Percentiles rank a stretch among this genome's conserved stretches.
phyloP scores from a whole-genome alignment of 1,139 yeast genomes.

The Pneumocystis sp. region DNA sequence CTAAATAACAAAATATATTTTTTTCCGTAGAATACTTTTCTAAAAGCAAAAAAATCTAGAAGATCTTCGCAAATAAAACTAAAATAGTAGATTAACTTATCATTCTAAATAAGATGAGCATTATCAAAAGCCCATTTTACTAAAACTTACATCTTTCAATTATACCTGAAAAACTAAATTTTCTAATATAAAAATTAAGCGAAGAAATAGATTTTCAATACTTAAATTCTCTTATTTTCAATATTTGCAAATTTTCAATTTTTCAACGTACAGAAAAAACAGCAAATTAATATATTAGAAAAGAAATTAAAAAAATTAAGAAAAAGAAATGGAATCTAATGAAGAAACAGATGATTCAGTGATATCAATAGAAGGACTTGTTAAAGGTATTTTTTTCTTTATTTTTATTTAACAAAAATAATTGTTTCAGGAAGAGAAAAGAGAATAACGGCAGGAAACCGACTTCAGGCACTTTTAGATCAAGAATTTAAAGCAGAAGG shows the following conservation, averaged over 20 bases:
- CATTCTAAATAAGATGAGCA: too few relatives aligned
- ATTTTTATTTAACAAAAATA: background rate
- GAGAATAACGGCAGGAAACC: slow-evolving; percentile 82
- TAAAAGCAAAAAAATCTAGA: too few relatives aligned
- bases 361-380: slow-evolving; percentile 10
- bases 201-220: too few relatives aligned
- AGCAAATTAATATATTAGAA: background rate
- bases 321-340: background rate
- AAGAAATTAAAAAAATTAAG: background rate
- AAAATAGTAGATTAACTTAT: too few relatives aligned
- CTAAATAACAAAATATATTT: too few relatives aligned
- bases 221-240: background rate
- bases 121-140: background rate
- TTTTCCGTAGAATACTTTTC: too few relatives aligned
- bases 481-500: slow-evolving; percentile 45
- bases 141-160: background rate
- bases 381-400: slow-evolving; percentile 8
- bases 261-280: background rate
- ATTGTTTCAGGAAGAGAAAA: slow-evolving; percentile 27
- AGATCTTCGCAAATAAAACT: background rate
- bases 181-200: too few relatives aligned
- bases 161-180: background rate
- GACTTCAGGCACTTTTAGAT: slow-evolving; percentile 57
- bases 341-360: background rate
- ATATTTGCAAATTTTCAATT: background rate